phyloP scores from a whole-genome alignment of 31 red algal genomes.

The Odonthalia washingtoniensis region DNA sequence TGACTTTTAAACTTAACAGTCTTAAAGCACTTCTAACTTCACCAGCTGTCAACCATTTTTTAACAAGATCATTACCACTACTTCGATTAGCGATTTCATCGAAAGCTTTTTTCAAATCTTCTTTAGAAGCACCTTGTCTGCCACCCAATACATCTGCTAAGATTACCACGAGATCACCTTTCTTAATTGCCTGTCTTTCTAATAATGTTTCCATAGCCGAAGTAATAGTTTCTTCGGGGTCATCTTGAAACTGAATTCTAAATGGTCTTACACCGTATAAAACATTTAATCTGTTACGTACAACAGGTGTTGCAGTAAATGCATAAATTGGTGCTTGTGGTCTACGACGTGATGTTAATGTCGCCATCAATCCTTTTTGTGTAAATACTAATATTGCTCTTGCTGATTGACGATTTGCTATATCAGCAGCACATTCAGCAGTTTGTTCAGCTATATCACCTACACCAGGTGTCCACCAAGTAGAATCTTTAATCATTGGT shows the following conservation, averaged over 20 bases:
- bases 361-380: constrained; percentile 97
- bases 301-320: constrained; percentile 90
- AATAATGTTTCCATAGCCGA: constrained; percentile 82
- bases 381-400: constrained; percentile 97
- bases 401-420: constrained; percentile 88
- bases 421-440: constrained; percentile 69
- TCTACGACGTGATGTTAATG: constrained; percentile 84
- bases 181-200: constrained; percentile 66
- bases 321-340: constrained; percentile 92
- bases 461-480: constrained; percentile 73
- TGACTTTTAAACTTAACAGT: constrained; percentile 91
- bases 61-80: constrained; percentile 68
- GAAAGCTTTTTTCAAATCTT: constrained; percentile 81
- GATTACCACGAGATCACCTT: constrained; percentile 86
- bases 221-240: constrained; percentile 93
- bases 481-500: constrained; percentile 64
- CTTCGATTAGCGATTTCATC: constrained; percentile 63
- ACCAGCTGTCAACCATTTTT: too few species aligned
- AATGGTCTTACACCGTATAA: constrained; percentile 97
- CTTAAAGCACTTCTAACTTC: constrained; percentile 81
- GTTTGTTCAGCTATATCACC: constrained; percentile 86
- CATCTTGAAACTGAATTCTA: constrained; percentile 88
- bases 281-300: constrained; percentile 91
- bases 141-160: constrained; percentile 98
- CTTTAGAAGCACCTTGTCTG: constrained; percentile 72